Base-by-base conservation (phyloP, 805 yeast genomes). In the Starmerella lactis-condensi region DNA sequence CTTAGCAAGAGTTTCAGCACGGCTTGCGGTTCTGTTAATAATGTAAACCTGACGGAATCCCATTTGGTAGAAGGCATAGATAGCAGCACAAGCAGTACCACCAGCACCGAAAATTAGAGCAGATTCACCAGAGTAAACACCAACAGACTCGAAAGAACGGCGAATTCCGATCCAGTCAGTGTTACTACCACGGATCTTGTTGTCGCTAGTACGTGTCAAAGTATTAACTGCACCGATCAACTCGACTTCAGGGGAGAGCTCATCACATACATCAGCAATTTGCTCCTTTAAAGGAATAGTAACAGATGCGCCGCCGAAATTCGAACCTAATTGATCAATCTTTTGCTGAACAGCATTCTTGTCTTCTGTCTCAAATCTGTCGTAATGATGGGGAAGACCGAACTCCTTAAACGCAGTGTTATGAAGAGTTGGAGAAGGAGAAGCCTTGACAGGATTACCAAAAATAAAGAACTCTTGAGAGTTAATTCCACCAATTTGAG, bases 61-160 rank as follows among this genome's bases (percentile, higher is more conserved):
- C 60, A 85, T 57, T 38, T 68, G 48, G 48, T 70, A 67, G 41
- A 89, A 62, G 1, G 98, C 95, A 52, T 67, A 82, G 11, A 78
- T 69, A 1, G 95, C 96, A 25, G 98, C 94, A 47, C 94, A 67
- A 1, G 94, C 73, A 17, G 99, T 83, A 26, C 99, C 99, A 25
- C 99, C 99, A 14, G 93, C 94, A 31, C 99, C 99, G 41, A 89
- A 61, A 27, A 89, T 75, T 36, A 83, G 57, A 20, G 94, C 95
- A 35, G 64, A 57, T 9, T 26, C 21, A 47, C 45, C 36, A 44
- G 47, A 15, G 49, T 51, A 35, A 25, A 70, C 72, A 24, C 92
- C 92, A 35, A 63, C 61, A 37, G 64, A 54, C 13, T 57, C 49
- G 43, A 82, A 69, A 2, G 93, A 67, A 38, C 73, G 66, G 28